Evolutionary conservation across 768 basidiomycete genomes (phyloP), one percentile per base, ranked within the genome.

Genomic region (Termitomyces sp.): DNA sequence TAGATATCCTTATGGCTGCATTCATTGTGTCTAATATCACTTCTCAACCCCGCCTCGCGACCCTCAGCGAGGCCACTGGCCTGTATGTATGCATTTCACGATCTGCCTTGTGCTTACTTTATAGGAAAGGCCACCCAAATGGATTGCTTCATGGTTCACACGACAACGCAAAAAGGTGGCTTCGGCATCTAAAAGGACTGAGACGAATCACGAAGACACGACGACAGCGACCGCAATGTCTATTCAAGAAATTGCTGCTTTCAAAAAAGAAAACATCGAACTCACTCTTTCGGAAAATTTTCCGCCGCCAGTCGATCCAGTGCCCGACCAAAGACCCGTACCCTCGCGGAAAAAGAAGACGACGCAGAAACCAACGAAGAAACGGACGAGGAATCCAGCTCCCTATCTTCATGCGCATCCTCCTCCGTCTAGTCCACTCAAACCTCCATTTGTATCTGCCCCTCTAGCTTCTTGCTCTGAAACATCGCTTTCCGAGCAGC

Each of bases 61-160:
- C 57, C 17, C 59, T 75, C 38, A 65, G 65, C 56, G 60, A 63
- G 12, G 62, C 69, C 46, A 71, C 67, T n/a, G 67, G 68, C 54
- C 64, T 75, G 74, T 74, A 67, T 60, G 73, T 66, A 30, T 55
- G 45, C 40, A 31, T 41, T 7, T 40, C 1, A 56, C n/a, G 51
- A 46, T 46, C 37, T 48, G 53, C 46, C 11, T 46, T 35, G 19
- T 42, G 26, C 40, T 43, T 11, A 23, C 17, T 37, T 41, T 23
- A 21, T 42, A 42, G 14, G 17, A 46, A 57, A 73, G 73, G 35
- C 63, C 71, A 28, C 23, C 46, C 23, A 69, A 68, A 58, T 74
- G 74, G 74, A 73, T 75, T 21, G 51, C 59, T 31, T 66, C 67
- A 31, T 75, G 72, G 73, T 70, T 71, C 31, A 60, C 59, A 44